phyloP scores from a whole-genome alignment of 2,329 filamentous ascomycete species.

The Teratosphaeria epicoccoides region DNA sequence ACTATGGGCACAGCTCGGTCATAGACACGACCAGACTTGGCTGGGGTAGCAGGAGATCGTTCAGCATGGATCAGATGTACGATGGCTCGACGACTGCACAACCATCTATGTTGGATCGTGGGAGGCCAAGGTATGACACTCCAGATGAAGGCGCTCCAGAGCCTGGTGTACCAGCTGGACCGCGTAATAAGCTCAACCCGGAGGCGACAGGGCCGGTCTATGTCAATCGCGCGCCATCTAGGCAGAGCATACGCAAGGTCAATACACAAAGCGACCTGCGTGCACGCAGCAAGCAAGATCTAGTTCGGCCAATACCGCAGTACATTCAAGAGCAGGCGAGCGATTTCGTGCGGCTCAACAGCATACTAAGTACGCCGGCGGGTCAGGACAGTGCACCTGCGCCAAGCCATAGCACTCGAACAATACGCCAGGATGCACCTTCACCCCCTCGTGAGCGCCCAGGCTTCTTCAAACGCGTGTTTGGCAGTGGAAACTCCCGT shows the following conservation, averaged over 20 bases:
- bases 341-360: constrained; percentile 39
- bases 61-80: constrained; percentile 63
- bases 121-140: constrained; percentile 30
- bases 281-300: constrained; percentile 12
- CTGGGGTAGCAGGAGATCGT: constrained; percentile 45
- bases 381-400: constrained; percentile 19
- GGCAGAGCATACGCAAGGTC: constrained; percentile 20
- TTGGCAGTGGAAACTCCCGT: constrained; percentile 41
- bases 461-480: constrained; percentile 89
- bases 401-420: constrained; percentile 35
- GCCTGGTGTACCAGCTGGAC: constrained; percentile 71
- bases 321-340: constrained; percentile 37
- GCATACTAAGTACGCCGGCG: constrained; percentile 18
- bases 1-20: constrained; percentile 40
- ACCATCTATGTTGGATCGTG: constrained; percentile 34
- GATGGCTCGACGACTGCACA: constrained; percentile 28
- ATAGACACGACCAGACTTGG: constrained; percentile 48
- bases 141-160: constrained; percentile 76
- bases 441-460: constrained; percentile 46
- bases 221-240: constrained; percentile 18
- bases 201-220: constrained; percentile 25
- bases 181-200: constrained; percentile 45
- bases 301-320: constrained; percentile 21
- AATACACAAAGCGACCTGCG: constrained; percentile 24
- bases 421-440: constrained; percentile 11